These are phyloP conservation scores for Bothriochloa decipiens DNA, from an alignment of 176 grass and related monocot genomes.

Conservation along the genomic window DNA sequence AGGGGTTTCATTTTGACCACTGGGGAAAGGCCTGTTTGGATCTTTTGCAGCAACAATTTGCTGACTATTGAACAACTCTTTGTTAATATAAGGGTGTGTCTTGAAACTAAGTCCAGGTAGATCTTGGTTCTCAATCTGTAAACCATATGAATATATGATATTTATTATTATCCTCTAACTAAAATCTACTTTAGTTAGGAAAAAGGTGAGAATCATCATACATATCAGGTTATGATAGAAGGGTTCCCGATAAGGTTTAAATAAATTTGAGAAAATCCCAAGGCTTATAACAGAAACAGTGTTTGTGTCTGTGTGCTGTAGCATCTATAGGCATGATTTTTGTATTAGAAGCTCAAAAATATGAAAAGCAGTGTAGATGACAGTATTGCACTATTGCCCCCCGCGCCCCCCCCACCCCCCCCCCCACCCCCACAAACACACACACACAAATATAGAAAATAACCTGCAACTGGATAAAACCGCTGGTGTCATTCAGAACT, in stretches of 20 bases:
- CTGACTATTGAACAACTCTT: constrained; percentile 76
- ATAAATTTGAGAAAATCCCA: not conserved
- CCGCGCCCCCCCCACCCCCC: no score
- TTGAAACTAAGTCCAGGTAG: constrained; percentile 84
- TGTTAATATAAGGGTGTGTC: constrained; percentile 83
- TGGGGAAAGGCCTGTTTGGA: constrained; percentile 79
- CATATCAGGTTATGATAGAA: constrained; percentile 10
- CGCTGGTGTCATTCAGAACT: constrained; percentile 70
- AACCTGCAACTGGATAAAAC: constrained; percentile 92
- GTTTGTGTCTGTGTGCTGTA: not conserved
- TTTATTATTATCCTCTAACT: constrained; percentile 9
- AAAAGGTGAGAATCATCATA: not conserved
- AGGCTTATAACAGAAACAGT: constrained; percentile 10
- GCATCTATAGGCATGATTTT: not conserved
- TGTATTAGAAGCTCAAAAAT: not conserved
- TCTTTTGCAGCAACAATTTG: constrained; percentile 79
- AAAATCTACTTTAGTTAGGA: not conserved
- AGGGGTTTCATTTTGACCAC: constrained; percentile 83
- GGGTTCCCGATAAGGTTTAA: not conserved
- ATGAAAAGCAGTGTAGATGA: constrained; percentile 13
- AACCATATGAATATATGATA: constrained; percentile 19
- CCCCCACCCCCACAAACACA: no score
- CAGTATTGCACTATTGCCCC: not conserved
- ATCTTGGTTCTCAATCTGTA: constrained; percentile 81
- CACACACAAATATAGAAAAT: constrained; percentile 30